These are phyloP conservation scores for Ascoidea asiatica DNA, from an alignment of 805 yeast species.

Conservation along the genomic window DNA sequence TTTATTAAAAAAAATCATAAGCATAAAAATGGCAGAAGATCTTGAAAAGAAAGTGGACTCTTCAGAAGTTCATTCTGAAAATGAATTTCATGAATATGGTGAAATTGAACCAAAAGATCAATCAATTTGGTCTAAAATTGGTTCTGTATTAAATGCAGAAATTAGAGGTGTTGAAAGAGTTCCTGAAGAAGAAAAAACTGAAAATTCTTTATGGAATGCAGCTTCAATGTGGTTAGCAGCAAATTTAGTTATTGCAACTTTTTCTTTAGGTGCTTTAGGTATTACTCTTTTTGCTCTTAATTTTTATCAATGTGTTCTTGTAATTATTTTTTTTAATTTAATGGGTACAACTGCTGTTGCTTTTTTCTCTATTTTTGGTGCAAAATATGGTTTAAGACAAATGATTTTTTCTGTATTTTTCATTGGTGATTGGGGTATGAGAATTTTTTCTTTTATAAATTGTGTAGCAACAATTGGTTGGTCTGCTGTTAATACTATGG, in stretches of 20 bases:
- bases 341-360: constrained; percentile 75
- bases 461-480: constrained; percentile 84
- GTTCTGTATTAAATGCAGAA: too few species aligned
- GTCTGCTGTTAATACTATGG: constrained; percentile 88
- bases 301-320: constrained; percentile 58
- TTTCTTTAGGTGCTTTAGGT: constrained; percentile 64
- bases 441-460: constrained; percentile 67
- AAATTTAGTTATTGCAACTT: constrained; percentile 76
- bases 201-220: constrained; percentile 50
- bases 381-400: constrained; percentile 76
- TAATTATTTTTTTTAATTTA: constrained; percentile 58
- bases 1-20: too few species aligned
- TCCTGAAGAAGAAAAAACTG: constrained; percentile 66
- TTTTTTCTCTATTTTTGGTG: constrained; percentile 70
- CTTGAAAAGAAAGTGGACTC: too few species aligned
- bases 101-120: too few species aligned
- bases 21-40: too few species aligned
- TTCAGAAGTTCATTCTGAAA: too few species aligned
- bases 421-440: constrained; percentile 61
- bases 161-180: constrained; percentile 71
- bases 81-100: too few species aligned
- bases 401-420: constrained; percentile 70
- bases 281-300: constrained; percentile 49
- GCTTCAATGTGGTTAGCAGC: constrained; percentile 90
- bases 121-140: too few species aligned